Percentiles rank a stretch among this genome's conserved stretches.
Conservation (phyloP, 2,329 filamentous ascomycete genomes). For the Pyricularia grisea region DNA sequence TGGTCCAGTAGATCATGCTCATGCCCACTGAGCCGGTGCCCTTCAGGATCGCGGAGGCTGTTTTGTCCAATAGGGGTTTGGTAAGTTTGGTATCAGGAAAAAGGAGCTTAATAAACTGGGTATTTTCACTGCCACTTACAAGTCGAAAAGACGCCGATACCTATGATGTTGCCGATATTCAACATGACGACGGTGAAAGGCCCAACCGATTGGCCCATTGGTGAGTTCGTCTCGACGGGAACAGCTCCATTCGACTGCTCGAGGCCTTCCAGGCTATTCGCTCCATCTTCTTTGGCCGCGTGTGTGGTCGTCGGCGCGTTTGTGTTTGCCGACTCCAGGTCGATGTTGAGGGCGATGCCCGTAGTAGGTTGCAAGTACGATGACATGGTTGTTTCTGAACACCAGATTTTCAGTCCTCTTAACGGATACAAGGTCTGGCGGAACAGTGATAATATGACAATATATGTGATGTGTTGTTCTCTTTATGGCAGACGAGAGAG, state of each 20-base stretch:
- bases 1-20: conserved; percentile 51
- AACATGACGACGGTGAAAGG: conserved; percentile 45
- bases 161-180: conserved; percentile 53
- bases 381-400: background rate
- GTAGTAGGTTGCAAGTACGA: background rate
- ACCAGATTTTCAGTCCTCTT: background rate
- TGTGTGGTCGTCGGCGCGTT: background rate
- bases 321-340: background rate
- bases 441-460: background rate
- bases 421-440: background rate
- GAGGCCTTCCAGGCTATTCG: background rate
- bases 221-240: conserved; percentile 47
- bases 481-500: background rate
- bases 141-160: conserved; percentile 52
- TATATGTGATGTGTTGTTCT: background rate
- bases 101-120: background rate
- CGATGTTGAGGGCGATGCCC: background rate
- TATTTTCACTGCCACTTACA: conserved; percentile 31
- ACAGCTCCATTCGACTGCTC: conserved; percentile 20
- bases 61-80: background rate
- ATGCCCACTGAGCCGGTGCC: conserved; percentile 53
- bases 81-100: background rate
- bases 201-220: conserved; percentile 47
- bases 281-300: background rate
- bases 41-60: conserved; percentile 35